Evolutionary conservation across 495 filamentous ascomycete species (phyloP).

Genomic region (Tuber indicum): DNA sequence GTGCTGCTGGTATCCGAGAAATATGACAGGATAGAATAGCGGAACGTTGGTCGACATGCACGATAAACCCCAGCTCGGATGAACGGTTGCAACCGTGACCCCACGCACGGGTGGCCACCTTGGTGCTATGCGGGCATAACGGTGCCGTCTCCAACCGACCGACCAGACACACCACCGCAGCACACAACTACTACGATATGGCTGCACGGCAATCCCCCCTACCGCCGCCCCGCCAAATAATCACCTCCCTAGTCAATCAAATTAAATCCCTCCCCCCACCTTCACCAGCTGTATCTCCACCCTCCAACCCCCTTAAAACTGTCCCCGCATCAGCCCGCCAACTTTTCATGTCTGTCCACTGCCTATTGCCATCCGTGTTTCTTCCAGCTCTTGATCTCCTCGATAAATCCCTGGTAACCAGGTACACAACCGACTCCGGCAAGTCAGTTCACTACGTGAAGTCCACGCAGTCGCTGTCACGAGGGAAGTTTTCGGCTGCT

Average conservation of each 20-base stretch:
- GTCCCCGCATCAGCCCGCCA: constrained; percentile 42
- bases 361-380: constrained; percentile 51
- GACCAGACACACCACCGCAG: not conserved
- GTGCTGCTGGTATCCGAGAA: not conserved
- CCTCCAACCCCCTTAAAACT: constrained; percentile 16
- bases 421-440: constrained; percentile 20
- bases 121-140: not conserved
- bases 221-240: constrained; percentile 14
- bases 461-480: not conserved
- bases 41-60: not conserved
- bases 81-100: not conserved
- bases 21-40: not conserved
- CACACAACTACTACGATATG: not conserved
- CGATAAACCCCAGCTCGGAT: not conserved
- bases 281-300: not conserved
- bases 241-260: constrained; percentile 24
- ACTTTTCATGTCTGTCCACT: constrained; percentile 52
- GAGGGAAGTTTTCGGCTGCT: not conserved
- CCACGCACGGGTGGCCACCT: not conserved
- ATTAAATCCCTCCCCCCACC: not conserved
- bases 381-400: constrained; percentile 62
- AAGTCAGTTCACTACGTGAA: not conserved
- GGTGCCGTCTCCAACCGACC: not conserved
- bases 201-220: not conserved
- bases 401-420: constrained; percentile 55